These are phyloP conservation scores for Camellia sinensis DNA, from an alignment of 148 eudicot species.

Conservation along the genomic window DNA sequence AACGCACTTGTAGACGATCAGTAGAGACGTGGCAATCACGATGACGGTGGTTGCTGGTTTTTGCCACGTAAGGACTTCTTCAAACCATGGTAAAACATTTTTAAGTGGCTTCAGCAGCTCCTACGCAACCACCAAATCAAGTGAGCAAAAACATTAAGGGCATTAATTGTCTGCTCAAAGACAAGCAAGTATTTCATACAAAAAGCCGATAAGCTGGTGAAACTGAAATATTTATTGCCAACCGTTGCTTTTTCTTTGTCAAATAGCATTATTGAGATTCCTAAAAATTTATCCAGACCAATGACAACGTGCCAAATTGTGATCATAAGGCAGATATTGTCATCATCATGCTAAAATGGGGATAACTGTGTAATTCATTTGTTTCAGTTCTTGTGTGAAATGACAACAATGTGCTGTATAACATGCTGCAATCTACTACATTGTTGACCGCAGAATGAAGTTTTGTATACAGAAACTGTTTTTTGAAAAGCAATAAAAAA, in stretches of 20 bases:
- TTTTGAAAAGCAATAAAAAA: too few relatives aligned
- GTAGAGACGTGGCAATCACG: constrained; percentile 34
- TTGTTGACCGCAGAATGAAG: background rate
- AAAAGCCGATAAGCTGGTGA: background rate
- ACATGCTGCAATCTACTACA: background rate
- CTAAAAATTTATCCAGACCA: background rate
- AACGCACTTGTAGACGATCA: constrained; percentile 63
- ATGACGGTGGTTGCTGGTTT: constrained; percentile 44
- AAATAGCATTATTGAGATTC: background rate
- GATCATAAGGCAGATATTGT: background rate
- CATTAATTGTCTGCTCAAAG: background rate
- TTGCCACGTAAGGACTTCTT: constrained; percentile 54
- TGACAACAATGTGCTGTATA: background rate
- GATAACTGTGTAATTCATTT: background rate
- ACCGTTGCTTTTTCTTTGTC: background rate
- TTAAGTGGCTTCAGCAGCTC: constrained; percentile 56
- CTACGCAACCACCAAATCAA: constrained; percentile 28
- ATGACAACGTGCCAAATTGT: background rate
- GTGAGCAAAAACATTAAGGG: background rate
- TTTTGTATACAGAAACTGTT: too few relatives aligned
- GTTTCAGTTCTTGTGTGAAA: background rate
- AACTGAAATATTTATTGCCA: background rate
- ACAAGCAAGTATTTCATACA: background rate
- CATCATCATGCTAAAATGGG: background rate
- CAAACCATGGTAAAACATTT: constrained; percentile 39